Conservation (phyloP, 2,329 filamentous ascomycete genomes). For the Aspergillus ustus region DNA sequence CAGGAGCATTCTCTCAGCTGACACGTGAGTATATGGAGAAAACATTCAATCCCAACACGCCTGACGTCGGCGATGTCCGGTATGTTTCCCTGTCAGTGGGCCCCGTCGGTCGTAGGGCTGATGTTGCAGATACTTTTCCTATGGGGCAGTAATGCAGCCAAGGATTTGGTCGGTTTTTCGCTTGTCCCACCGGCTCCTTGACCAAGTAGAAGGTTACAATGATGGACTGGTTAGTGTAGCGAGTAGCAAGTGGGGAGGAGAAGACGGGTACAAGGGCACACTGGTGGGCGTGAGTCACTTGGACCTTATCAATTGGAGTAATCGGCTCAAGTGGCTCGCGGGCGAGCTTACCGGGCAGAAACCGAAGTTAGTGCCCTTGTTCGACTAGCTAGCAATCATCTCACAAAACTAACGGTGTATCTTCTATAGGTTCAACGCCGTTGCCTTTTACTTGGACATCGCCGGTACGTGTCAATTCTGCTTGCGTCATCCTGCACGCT, state of each 20-base stretch:
- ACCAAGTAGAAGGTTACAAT: constrained; percentile 61
- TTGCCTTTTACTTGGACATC: constrained; percentile 68
- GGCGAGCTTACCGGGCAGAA: constrained; percentile 61
- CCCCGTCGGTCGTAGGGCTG: constrained; percentile 12
- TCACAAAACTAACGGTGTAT: not conserved
- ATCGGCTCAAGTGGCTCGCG: constrained; percentile 62
- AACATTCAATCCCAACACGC: constrained; percentile 63
- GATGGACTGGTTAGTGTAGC: constrained; percentile 66
- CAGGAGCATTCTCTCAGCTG: constrained; percentile 65
- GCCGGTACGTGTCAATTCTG: constrained; percentile 52
- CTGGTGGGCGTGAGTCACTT: constrained; percentile 67
- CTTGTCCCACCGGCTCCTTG: constrained; percentile 59
- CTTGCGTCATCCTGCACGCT: constrained; percentile 10
- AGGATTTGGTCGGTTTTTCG: constrained; percentile 62
- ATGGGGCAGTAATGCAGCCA: constrained; percentile 63
- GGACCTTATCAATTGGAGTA: constrained; percentile 70
- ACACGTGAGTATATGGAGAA: constrained; percentile 62
- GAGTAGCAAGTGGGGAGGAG: constrained; percentile 63
- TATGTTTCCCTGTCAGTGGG: constrained; percentile 33
- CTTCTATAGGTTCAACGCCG: constrained; percentile 64
- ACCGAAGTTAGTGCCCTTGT: constrained; percentile 49
- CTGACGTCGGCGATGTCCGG: constrained; percentile 58
- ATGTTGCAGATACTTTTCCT: constrained; percentile 61
- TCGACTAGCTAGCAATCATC: not conserved
- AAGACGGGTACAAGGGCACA: constrained; percentile 63